Evolutionary conservation across 441 rosid genomes (phyloP), one percentile per base, ranked within the genome.

Genomic region (Adansonia gregorii): DNA sequence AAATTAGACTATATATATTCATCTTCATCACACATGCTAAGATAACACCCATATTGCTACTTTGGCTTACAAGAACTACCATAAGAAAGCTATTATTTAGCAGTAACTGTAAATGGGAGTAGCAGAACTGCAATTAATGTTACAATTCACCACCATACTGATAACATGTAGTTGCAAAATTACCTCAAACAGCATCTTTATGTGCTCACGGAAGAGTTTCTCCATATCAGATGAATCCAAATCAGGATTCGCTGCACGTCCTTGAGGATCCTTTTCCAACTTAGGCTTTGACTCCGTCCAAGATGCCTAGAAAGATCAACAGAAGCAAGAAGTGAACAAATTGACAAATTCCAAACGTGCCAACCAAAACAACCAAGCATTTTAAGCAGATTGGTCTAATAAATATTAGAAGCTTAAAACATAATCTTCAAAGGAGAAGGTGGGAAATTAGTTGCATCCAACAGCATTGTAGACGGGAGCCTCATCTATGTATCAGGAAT

Each of bases 191-290:
- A 94, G 82, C 89, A 88, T 82, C 91, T 92, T 93, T 63, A 89
- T 58, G 55, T 94, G 99, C 61, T 97, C 98, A n/a, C 98, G 89
- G 80, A 94, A 94, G 76, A 97, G 97, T 82, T 91, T 94, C 89
- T 97, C 98, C 31, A 81, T 85, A 71, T 97, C 98, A 78, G 95
- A 84, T 76, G 91, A 82, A 74, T 93, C 97, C 67, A 97, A 85
- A 79, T 91, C 94, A 65, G 92, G 88, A 79, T 94, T 90, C 39
- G 89, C 79, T 43, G 98, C 90, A 22, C 99, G 98, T 45, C 91
- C 88, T 68, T 94, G 99, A 79, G 99, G 97, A 88, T 97, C 99
- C 86, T 94, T 97, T 74, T 94, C 99, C 83, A 97, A 78, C 82
- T 88, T 92, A 77, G 87, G 85, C 83, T 92, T 94, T 60, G 98